Base-by-base conservation (phyloP, 1,284 basidiomycete species). In the Mixia osmundae region DNA sequence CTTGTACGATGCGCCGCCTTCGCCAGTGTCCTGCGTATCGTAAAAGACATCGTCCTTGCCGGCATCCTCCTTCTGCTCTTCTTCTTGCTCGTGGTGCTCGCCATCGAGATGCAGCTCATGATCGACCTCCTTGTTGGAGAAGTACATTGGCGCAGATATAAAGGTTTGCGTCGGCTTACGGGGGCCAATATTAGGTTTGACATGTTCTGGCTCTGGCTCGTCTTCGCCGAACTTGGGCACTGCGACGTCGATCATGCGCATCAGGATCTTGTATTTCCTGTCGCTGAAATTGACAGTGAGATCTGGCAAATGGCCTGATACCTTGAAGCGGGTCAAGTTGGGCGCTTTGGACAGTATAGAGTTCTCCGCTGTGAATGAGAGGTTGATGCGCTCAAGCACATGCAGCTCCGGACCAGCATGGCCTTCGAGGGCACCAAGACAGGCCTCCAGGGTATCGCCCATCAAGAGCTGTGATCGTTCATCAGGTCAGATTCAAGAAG, bases 251-350 rank as follows among this genome's bases (percentile, higher is more conserved):
- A 97, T 71, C 44, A 97, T 66, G 14, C 76, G 71, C 78, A 97
- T 85, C 30, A 97, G 60, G 3, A 76, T 70, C 58, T 89, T 82
- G 61, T 99, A 99, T 58, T 97, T 99, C 16, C 67, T 66, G 49
- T 97, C 91, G 25, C 40, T 30, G 44, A 97, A 67, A 57, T 99
- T 97, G 54, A 94, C 66, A 50, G 79, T 74, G 5, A 99, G 64
- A 29, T 69, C 71, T 1, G 91, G 89, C 38, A 99, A 60, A 43
- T 76, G 76, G 8, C 89, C 91, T 2, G 79, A 72, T 37, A 97
- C 66, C 58, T 91, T 97, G 67, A 95, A 77, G 29, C 76, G 69
- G 6, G 87, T 72, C 30, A 97, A 65, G 45, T 70, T 87, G 25
- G 77, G 67, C 4, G 74, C 80, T 39, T 71, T 73, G 0, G 82